Base-by-base conservation (phyloP, 2,329 filamentous ascomycete species). In the Paracoccidioides lutzii region DNA sequence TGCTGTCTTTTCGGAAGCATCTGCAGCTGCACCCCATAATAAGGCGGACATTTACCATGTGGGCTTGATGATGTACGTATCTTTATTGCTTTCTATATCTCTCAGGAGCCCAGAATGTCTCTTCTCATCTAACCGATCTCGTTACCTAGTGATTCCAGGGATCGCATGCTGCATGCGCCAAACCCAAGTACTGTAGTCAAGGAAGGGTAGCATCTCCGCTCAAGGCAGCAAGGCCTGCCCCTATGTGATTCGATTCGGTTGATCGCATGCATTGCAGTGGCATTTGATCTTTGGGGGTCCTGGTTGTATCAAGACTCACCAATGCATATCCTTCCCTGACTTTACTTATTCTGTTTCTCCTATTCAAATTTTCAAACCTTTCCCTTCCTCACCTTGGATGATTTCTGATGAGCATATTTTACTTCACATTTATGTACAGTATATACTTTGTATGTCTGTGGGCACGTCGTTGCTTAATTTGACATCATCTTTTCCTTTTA, bases 51-150 rank as follows among this genome's bases (percentile, higher is more conserved):
- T 65, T 58, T 45, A 68, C 64, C 38, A 62, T 58, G 12, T 38
- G 62, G 54, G 41, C 53, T 59, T 50, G 64, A 67, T 52, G 58
- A 67, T 33, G 57, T 63, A 54, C 63, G 67, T 14, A 64, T 69
- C 6, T 64, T 62, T 5, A 30, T 48, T 12, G 9, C 5, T 42
- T 42, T 42, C 40, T 42, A 42, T 14, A 5, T n/a, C 40, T 14
- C 40, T 5, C 40, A 12, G 5, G 10, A 9, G 8, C 43, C 43
- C 7, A 6, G 22, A 30, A 15, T 49, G 35, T 15, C 14, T 22
- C 7, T 28, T 50, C 5, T 5, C 10, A 51, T 51, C 49, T 51
- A 28, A 51, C 49, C 15, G 30, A 12, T 28, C 14, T 3, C 37
- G 8, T 40, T 51, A 0, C n/a, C 7, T 14, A 51, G 49, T 12